Base-by-base conservation (phyloP, 2,329 filamentous ascomycete species). In the Fusarium sarcochroum region DNA sequence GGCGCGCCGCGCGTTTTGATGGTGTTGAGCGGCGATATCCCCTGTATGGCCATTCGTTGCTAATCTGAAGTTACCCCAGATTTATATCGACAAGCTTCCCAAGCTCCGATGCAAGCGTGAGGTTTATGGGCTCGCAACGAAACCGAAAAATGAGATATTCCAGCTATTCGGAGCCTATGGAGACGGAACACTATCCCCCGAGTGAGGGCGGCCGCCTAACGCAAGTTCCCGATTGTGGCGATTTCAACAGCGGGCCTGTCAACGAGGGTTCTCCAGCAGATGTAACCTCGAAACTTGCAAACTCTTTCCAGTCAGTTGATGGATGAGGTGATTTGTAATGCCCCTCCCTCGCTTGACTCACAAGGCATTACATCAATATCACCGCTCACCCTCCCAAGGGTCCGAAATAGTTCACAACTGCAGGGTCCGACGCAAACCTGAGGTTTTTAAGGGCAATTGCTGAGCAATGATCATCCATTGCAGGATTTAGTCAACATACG, bases 221-320 rank as follows among this genome's bases (percentile, higher is more conserved):
- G 52, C 57, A 54, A 69, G 57, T 49, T 63, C 52, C 66, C 49
- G 37, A 37, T 52, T 32, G 66, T 69, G 66, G 66, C 66, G 62
- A 69, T 37, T 49, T 58, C 46, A 9, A 55, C 44, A 62, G 32
- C 41, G 32, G 35, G 50, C n/a, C 35, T 50, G 34, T 20, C 18
- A 18, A 34, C 10, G 21, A 20, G 46, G 21, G 48, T 42, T 48
- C 56, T 53, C 30, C 42, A 40, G 35, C 20, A 64, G 47, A 53
- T 51, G 23, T 45, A 23, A 58, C 37, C 41, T 37, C 20, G 10
- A 38, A 50, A 44, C 27, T 23, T 45, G 38, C n/a, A 30, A 69
- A 49, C 38, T 67, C 47, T 53, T 42, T 49, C 52, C 25, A 37
- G 20, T 47, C 37, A 45, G 18, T 40, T 35, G 45, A 35, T 30